Conservation (phyloP, 306 rosid species). For the Arachis stenosperma region DNA sequence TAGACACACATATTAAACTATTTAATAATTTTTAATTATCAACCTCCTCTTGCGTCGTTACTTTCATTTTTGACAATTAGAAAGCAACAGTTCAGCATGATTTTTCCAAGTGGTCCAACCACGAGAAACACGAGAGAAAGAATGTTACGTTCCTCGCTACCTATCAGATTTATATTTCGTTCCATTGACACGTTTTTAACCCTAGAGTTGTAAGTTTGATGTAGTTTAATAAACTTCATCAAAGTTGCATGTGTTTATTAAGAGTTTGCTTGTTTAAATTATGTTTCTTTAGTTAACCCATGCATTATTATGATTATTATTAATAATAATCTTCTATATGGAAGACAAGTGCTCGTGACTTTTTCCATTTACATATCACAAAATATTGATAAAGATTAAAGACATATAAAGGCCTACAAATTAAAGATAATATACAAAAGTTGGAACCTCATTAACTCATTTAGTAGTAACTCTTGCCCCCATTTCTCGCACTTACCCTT, state of each 20-base stretch:
- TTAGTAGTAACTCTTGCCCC: slow-evolving; percentile 12
- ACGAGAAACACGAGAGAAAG: slow-evolving; percentile 27
- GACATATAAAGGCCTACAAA: slow-evolving; percentile 21
- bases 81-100: slow-evolving; percentile 21
- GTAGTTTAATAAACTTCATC: neutral
- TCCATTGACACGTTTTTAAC: neutral
- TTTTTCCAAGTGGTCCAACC: slow-evolving; percentile 35
- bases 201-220: neutral
- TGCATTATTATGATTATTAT: neutral
- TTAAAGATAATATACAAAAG: slow-evolving; percentile 29
- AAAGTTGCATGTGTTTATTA: neutral
- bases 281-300: slow-evolving; percentile 14
- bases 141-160: slow-evolving; percentile 8
- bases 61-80: neutral
- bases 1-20: too few species aligned
- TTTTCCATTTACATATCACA: slow-evolving; percentile 34
- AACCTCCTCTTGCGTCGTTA: neutral
- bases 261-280: neutral
- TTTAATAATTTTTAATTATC: too few species aligned
- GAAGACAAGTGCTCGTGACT: slow-evolving; percentile 27
- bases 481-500: slow-evolving; percentile 31
- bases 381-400: slow-evolving; percentile 32
- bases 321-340: neutral
- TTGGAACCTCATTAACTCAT: slow-evolving; percentile 3
- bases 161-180: neutral